Evolutionary conservation across 192 early-diverging fungal genomes (phyloP), one percentile per base, ranked within the genome.

Genomic region (Coemansia umbellata): DNA sequence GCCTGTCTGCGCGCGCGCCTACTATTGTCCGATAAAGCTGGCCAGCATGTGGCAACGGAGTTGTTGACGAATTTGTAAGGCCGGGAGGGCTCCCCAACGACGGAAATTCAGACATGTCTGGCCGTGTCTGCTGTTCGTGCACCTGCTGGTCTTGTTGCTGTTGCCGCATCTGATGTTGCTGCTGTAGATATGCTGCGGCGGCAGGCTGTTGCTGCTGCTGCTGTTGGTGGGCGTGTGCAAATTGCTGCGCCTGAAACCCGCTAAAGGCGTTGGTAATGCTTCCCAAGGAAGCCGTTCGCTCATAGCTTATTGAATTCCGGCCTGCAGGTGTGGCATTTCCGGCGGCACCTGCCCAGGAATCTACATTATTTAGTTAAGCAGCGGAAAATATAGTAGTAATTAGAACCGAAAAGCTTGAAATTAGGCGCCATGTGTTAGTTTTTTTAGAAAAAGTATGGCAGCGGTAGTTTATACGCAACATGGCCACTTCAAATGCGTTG

Each of bases 51-150:
- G 57, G 64, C 32, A 66, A 63, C 50, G 45, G 55, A 15, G 50
- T 48, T 10, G 53, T 53, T 37, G 47, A 45, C 43, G 35, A 41
- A 31, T 21, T 51, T 9, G 48, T 13, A 23, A 74, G 49, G 4
- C 71, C 71, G 9, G 71, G 71, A 11, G 71, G 71, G 42, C 60
- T 67, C 13, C 71, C 71, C 15, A 74, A 37, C 8, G 71, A 67
- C 33, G 71, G 71, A 40, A 74, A 74, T 3, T 74, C 71, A 8
- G 71, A 63, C 56, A 74, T 74, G 40, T 74, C 64, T 21, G 71
- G 71, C 31, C 71, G 71, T 30, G 59, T 53, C 30, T 66, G 63
- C 11, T 58, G 50, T 21, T 66, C 47, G 15, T 45, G 48, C 23
- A 14, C 31, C 17, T 59, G 63, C 28, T 67, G 57, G 18, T 37